Evolutionary conservation across 2,329 filamentous ascomycete species (phyloP).

Genomic region (Uncinocarpus reesii): DNA sequence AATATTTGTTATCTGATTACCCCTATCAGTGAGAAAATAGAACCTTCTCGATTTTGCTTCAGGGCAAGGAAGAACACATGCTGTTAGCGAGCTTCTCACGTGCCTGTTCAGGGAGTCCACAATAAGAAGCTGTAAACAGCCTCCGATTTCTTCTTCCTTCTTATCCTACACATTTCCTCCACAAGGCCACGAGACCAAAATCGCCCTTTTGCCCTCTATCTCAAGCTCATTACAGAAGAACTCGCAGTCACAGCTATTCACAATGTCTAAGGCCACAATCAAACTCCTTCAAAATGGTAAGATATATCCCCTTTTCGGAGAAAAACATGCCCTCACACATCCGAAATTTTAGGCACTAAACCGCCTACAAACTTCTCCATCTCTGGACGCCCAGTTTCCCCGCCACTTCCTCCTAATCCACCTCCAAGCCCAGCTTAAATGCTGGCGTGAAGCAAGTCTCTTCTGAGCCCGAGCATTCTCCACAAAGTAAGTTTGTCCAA

Average conservation of each 20-base stretch:
- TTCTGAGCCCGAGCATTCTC: background rate
- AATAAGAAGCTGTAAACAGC: conserved; percentile 8
- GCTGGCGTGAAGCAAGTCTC: background rate
- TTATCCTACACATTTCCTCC: background rate
- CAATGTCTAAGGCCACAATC: background rate
- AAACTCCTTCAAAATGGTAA: background rate
- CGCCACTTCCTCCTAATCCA: conserved; percentile 9
- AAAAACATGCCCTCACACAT: background rate
- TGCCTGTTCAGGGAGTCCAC: conserved; percentile 1
- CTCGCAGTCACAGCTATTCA: background rate
- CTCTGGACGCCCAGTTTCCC: conserved; percentile 8
- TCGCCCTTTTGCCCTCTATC: background rate
- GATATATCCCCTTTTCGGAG: background rate
- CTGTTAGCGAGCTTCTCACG: conserved; percentile 4
- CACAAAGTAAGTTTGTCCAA: background rate
- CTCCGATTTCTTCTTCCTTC: background rate
- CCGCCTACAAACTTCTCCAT: conserved; percentile 5
- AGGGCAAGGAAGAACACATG: conserved; percentile 8
- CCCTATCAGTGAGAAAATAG: background rate
- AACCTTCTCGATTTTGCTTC: background rate
- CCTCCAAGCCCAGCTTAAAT: conserved; percentile 25
- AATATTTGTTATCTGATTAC: background rate
- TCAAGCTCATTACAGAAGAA: background rate
- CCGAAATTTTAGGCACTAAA: background rate
- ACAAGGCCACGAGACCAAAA: background rate